Conservation (phyloP, 208 protist species). For the Leishmania martiniquensis region DNA sequence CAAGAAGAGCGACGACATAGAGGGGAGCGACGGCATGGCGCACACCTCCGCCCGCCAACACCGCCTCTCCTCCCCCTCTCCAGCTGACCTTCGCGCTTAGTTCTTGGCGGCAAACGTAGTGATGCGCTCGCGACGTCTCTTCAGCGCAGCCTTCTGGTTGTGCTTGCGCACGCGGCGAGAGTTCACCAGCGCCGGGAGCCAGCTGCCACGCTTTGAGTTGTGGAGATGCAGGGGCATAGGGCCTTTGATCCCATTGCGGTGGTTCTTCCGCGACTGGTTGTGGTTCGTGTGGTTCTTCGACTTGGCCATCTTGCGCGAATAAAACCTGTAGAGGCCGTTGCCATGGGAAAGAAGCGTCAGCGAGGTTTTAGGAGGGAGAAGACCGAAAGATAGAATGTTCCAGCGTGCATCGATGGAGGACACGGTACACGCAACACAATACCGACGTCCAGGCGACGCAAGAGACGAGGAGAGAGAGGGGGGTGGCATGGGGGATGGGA, state of each 20-base stretch:
- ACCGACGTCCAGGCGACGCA: neutral
- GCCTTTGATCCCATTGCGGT: conserved; percentile 89
- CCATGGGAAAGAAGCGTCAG: neutral
- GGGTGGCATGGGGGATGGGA: neutral
- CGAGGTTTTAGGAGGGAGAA: too few species aligned
- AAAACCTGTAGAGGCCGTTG: neutral
- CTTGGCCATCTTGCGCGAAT: conserved; percentile 81
- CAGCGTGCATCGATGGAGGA: neutral
- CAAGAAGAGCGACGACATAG: too few species aligned
- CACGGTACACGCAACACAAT: neutral
- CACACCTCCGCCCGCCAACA: neutral
- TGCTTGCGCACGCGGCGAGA: conserved; percentile 85
- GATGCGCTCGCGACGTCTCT: conserved; percentile 77
- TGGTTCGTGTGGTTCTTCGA: conserved; percentile 96
- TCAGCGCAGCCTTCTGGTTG: conserved; percentile 85
- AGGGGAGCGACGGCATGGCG: neutral
- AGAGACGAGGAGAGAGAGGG: neutral
- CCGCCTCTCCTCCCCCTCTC: neutral
- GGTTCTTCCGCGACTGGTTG: conserved; percentile 94
- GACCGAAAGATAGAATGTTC: neutral
- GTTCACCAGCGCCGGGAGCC: conserved; percentile 84
- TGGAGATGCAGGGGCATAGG: conserved; percentile 66
- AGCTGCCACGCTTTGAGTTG: conserved; percentile 84
- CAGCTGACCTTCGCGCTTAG: conserved; percentile 15
- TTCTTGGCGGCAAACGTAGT: conserved; percentile 54